Evolutionary conservation across 805 yeast genomes (phyloP), one percentile per base, ranked within the genome.

Genomic region (Wickerhamomyces queroliae): DNA sequence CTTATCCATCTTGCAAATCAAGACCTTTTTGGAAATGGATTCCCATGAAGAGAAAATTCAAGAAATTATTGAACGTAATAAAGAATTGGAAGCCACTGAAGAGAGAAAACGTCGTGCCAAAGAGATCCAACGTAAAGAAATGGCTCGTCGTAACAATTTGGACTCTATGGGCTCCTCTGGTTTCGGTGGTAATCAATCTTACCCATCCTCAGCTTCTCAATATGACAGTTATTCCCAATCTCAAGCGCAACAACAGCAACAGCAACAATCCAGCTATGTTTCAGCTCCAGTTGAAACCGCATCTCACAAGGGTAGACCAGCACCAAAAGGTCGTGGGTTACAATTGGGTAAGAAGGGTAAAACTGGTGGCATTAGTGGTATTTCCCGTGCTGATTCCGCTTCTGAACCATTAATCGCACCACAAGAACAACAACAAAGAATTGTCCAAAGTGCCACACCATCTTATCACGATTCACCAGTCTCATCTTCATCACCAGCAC

Each of bases 31-130:
- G 67, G 91, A 88, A 59, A 91, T 93, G 98, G 98, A 93, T 65
- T 85, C 95, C 30, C 97, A 93, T 61, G 99, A 93, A 66, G 99
- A 93, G 67, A 91, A 87, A 70, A 91, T 95, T 58, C 98, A 93
- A 70, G 97, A 93, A 61, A 90, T 93, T 60, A 93, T 93, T 54
- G 98, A 88, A 66, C 80, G 90, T 62, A 93, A 93, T 70, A 93
- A 93, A 67, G 99, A 93, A 66, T 68, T 86, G 55, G 99, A 91
- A 64, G 99, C 99, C 30, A 81, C 87, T 40, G 99, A 93, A 66
- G 96, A 91, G 64, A 83, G 98, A 65, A 91, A 91, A 67, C 84
- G 95, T 64, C 81, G 87, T 60, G 97, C 98, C 37, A 87, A 84
- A 62, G 95, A 85, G 57, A 82, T 85, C 45, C 95, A 88, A 60